phyloP scores from a whole-genome alignment of 495 filamentous ascomycete species.

The Penicillium desertorum region DNA sequence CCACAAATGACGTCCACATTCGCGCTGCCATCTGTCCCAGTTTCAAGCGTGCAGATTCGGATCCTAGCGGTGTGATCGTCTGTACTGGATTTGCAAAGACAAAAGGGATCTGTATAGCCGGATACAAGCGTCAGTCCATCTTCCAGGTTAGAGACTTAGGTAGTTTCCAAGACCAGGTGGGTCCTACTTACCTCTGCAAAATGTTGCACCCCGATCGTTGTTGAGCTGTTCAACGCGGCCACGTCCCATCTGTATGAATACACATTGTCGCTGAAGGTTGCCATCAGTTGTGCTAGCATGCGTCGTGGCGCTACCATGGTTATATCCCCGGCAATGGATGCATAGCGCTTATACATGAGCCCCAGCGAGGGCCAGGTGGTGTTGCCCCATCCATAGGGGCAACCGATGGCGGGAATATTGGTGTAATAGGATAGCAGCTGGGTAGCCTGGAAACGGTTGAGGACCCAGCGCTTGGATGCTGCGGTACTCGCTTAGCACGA shows the following conservation, averaged over 20 bases:
- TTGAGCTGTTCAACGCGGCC: slow-evolving; percentile 30
- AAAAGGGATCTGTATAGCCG: slow-evolving; percentile 33
- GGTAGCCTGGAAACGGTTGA: slow-evolving; percentile 31
- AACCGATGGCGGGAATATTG: slow-evolving; percentile 44
- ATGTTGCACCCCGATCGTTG: slow-evolving; percentile 36
- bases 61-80: slow-evolving; percentile 32
- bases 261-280: slow-evolving; percentile 38
- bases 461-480: slow-evolving; percentile 43
- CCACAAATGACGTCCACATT: slow-evolving; percentile 56
- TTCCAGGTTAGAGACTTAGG: neutral
- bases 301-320: slow-evolving; percentile 56
- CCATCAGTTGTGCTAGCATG: slow-evolving; percentile 51
- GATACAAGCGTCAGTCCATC: neutral
- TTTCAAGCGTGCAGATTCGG: slow-evolving; percentile 31
- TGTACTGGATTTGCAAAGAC: slow-evolving; percentile 54
- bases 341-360: slow-evolving; percentile 51
- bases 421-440: slow-evolving; percentile 39
- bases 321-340: slow-evolving; percentile 54
- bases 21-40: slow-evolving; percentile 46
- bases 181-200: slow-evolving; percentile 34
- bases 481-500: neutral
- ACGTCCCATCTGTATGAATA: slow-evolving; percentile 59
- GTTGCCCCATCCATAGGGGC: slow-evolving; percentile 52
- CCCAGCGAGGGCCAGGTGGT: slow-evolving; percentile 45
- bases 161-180: neutral